Percentiles rank a stretch among this genome's conserved stretches.
Evolutionary conservation across 306 rosid genomes (phyloP).

Genomic region (Dryas alaskensis): DNA sequence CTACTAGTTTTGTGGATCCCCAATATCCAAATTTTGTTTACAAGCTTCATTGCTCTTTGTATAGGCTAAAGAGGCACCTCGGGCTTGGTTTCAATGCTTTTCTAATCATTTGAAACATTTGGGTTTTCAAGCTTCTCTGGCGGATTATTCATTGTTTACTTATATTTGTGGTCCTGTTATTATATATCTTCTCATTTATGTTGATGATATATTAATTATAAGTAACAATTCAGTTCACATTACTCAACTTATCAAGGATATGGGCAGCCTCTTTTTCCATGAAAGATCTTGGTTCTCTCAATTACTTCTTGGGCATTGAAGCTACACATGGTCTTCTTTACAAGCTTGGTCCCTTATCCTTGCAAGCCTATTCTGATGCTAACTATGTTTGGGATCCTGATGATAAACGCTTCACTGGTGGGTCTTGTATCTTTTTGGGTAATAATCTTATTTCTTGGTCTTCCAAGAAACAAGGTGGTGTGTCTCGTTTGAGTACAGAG

Average conservation of each 20-base stretch:
- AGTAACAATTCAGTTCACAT: neutral
- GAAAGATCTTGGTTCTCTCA: neutral
- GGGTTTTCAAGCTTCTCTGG: neutral
- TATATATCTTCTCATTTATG: too few relatives aligned
- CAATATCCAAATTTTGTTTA: neutral
- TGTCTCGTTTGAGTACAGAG: too few relatives aligned
- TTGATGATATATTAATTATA: neutral
- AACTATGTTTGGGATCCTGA: too few relatives aligned
- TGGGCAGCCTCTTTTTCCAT: neutral
- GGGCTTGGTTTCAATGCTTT: neutral
- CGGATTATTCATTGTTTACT: neutral
- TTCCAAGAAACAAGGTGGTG: too few relatives aligned
- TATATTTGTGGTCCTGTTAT: neutral
- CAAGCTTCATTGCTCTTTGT: neutral
- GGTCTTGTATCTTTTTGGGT: too few relatives aligned
- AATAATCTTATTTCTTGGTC: too few relatives aligned
- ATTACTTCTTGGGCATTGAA: neutral
- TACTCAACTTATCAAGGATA: neutral
- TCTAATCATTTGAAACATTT: neutral
- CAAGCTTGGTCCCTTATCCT: too few relatives aligned
- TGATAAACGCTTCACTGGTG: too few relatives aligned
- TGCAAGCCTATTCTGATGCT: too few relatives aligned
- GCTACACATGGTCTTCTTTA: too few relatives aligned
- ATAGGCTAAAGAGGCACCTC: neutral
- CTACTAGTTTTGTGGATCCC: neutral